Percentiles rank a stretch among this genome's conserved stretches.
These are phyloP conservation scores for Diaporthe capsici DNA, from an alignment of 2,329 filamentous ascomycete species.

Conservation along the genomic window DNA sequence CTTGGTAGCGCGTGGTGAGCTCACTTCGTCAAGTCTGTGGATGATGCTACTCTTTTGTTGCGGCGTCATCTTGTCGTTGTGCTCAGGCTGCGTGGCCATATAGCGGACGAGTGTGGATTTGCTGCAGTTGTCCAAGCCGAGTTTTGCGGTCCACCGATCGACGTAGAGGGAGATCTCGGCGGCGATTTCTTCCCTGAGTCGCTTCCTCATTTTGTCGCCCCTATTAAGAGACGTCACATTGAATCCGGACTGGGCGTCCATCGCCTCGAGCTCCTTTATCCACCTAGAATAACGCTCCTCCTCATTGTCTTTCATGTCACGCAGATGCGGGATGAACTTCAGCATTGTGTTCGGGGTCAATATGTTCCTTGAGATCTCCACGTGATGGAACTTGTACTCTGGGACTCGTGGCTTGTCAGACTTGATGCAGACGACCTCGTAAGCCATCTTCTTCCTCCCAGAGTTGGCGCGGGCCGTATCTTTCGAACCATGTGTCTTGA, in stretches of 20 bases:
- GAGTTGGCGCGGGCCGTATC: slow-evolving; percentile 57
- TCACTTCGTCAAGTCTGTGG: slow-evolving; percentile 60
- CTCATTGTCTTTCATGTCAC: slow-evolving; percentile 70
- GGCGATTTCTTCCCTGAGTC: slow-evolving; percentile 66
- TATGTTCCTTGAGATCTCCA: slow-evolving; percentile 72
- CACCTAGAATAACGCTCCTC: slow-evolving; percentile 69
- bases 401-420: slow-evolving; percentile 68
- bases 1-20: slow-evolving; percentile 58
- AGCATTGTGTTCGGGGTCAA: slow-evolving; percentile 72
- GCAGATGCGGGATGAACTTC: slow-evolving; percentile 71
- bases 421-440: slow-evolving; percentile 61
- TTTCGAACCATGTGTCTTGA: slow-evolving; percentile 65
- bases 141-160: slow-evolving; percentile 65
- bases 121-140: slow-evolving; percentile 65
- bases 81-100: slow-evolving; percentile 63
- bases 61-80: slow-evolving; percentile 64
- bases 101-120: slow-evolving; percentile 67
- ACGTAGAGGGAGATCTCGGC: slow-evolving; percentile 67
- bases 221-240: slow-evolving; percentile 62
- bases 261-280: slow-evolving; percentile 70
- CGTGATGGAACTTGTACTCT: slow-evolving; percentile 71
- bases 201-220: slow-evolving; percentile 64
- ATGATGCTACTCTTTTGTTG: slow-evolving; percentile 68
- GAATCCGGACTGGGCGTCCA: slow-evolving; percentile 71
- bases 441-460: slow-evolving; percentile 59